Percentiles rank a stretch among this genome's conserved stretches.
phyloP scores from a whole-genome alignment of 208 protist species.

The Trypanosoma rangeli region DNA sequence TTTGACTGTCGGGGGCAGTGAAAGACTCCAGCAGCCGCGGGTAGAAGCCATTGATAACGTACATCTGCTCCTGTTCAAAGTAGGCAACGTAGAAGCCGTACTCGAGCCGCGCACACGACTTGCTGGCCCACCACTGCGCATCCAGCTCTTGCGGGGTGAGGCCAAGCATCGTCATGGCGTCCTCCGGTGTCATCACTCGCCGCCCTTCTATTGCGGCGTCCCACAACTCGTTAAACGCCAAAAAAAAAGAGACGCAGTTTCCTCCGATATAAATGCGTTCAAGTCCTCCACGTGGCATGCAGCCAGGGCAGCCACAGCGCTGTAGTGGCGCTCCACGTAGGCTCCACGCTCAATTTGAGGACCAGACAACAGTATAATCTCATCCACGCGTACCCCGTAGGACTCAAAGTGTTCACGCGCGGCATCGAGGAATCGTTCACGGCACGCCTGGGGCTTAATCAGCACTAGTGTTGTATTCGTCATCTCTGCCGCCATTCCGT shows the following conservation, averaged over 20 bases:
- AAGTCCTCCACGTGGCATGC: slow-evolving; percentile 31
- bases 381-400: slow-evolving; percentile 43
- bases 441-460: slow-evolving; percentile 61
- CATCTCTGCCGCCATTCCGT: slow-evolving; percentile 3
- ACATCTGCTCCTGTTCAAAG: slow-evolving; percentile 38
- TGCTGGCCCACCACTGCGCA: slow-evolving; percentile 37
- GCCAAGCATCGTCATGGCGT: slow-evolving; percentile 44
- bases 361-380: slow-evolving; percentile 36
- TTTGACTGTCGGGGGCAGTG: slow-evolving; percentile 23
- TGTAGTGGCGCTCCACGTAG: slow-evolving; percentile 71
- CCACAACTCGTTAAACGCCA: slow-evolving; percentile 61
- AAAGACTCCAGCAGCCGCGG: slow-evolving; percentile 46
- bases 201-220: slow-evolving; percentile 55
- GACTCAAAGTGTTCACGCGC: slow-evolving; percentile 31
- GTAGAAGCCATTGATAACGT: slow-evolving; percentile 84
- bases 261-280: slow-evolving; percentile 35
- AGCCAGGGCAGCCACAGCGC: slow-evolving; percentile 44
- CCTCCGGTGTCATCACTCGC: slow-evolving; percentile 55
- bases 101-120: slow-evolving; percentile 32
- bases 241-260: slow-evolving; percentile 55
- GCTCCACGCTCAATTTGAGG: slow-evolving; percentile 40
- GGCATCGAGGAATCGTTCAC: slow-evolving; percentile 33
- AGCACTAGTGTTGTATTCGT: slow-evolving; percentile 66
- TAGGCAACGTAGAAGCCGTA: slow-evolving; percentile 45
- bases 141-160: slow-evolving; percentile 36